Evolutionary conservation across 306 rosid genomes (phyloP).

Genomic region (Pyrus communis): DNA sequence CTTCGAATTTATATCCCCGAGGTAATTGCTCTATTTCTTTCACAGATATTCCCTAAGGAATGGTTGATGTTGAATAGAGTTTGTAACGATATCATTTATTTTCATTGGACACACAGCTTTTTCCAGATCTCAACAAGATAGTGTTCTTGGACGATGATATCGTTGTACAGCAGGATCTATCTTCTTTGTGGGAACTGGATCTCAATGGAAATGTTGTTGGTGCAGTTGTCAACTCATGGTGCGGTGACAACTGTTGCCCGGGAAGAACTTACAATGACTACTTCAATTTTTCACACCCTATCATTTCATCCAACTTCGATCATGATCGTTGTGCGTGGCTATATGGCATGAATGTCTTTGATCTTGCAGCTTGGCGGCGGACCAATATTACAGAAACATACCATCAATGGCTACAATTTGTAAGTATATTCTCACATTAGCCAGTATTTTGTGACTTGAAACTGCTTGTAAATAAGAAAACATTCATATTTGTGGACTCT

Average conservation of each 20-base stretch:
- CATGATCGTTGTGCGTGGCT: conserved; percentile 61
- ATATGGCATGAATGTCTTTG: conserved; percentile 65
- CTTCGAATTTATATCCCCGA: conserved; percentile 71
- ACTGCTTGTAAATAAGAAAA: background rate
- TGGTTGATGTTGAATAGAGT: conserved; percentile 13
- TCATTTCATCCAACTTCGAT: conserved; percentile 53
- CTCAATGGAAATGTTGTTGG: conserved; percentile 80
- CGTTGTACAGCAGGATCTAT: conserved; percentile 74
- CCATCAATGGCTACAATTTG: conserved; percentile 66
- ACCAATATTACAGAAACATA: conserved; percentile 61
- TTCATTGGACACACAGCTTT: conserved; percentile 63
- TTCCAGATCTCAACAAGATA: conserved; percentile 80
- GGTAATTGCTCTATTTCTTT: conserved; percentile 40
- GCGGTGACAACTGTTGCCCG: conserved; percentile 56
- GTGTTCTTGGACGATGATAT: conserved; percentile 84
- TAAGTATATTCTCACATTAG: conserved; percentile 30
- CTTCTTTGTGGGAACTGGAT: conserved; percentile 76
- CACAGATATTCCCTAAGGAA: conserved; percentile 14
- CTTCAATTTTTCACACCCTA: conserved; percentile 74
- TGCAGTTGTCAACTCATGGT: conserved; percentile 65
- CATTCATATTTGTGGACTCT: background rate
- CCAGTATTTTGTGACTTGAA: background rate
- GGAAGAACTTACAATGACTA: conserved; percentile 60
- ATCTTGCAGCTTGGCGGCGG: conserved; percentile 83
- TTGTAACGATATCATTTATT: conserved; percentile 38